phyloP scores from a whole-genome alignment of 1,284 basidiomycete genomes.

The Dichomitus squalens region DNA sequence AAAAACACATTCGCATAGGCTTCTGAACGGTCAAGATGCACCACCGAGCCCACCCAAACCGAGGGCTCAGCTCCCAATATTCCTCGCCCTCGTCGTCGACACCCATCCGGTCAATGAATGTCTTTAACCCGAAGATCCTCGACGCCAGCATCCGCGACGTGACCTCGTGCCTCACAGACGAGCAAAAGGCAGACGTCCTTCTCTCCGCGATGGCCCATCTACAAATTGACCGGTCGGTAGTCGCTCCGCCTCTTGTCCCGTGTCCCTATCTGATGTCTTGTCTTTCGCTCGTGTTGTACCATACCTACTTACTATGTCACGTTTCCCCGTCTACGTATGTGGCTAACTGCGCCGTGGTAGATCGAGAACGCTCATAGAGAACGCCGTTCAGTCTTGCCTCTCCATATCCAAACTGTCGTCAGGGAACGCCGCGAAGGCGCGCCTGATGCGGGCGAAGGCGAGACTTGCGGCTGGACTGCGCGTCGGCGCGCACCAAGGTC shows the following conservation, averaged over 20 bases:
- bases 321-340: not conserved
- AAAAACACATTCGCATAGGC: constrained; percentile 9
- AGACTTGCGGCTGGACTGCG: constrained; percentile 60
- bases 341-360: constrained; percentile 31
- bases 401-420: constrained; percentile 54
- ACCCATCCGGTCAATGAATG: constrained; percentile 42
- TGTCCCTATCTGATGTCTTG: constrained; percentile 17
- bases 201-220: constrained; percentile 62
- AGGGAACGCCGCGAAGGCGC: constrained; percentile 58
- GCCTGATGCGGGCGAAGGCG: constrained; percentile 63
- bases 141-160: constrained; percentile 73
- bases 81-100: constrained; percentile 11
- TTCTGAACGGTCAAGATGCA: constrained; percentile 19
- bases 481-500: constrained; percentile 68
- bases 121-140: constrained; percentile 73
- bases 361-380: constrained; percentile 68
- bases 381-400: constrained; percentile 71
- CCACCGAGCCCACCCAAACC: constrained; percentile 20
- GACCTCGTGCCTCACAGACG: constrained; percentile 54
- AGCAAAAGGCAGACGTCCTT: constrained; percentile 67
- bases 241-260: constrained; percentile 6
- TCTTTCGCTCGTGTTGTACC: not conserved
- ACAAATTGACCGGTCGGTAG: constrained; percentile 31
- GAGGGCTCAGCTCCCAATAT: constrained; percentile 17
- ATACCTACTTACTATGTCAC: constrained; percentile 1